Percentiles rank a stretch among this genome's conserved stretches.
These are phyloP conservation scores for Macrophomina pseudophaseolina DNA, from an alignment of 2,329 filamentous ascomycete species.

Conservation along the genomic window DNA sequence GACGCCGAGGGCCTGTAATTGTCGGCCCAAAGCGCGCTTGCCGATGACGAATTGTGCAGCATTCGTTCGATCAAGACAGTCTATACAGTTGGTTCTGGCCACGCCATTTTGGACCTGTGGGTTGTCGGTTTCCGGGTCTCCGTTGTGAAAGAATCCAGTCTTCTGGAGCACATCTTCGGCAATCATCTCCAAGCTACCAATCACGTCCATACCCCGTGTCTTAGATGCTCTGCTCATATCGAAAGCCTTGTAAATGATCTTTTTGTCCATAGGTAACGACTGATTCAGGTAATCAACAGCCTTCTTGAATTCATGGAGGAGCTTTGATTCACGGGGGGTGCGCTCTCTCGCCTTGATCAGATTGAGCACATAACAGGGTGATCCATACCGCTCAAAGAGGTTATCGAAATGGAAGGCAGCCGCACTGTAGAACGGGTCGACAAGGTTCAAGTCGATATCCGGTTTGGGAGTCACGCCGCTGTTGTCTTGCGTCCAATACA, in stretches of 20 bases:
- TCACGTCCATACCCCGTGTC: constrained; percentile 88
- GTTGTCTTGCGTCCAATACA: constrained; percentile 97
- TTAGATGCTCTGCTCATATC: constrained; percentile 98
- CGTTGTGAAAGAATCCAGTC: constrained; percentile 96
- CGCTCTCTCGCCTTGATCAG: constrained; percentile 85
- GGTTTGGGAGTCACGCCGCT: constrained; percentile 95
- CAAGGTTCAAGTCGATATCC: constrained; percentile 91
- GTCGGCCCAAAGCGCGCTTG: constrained; percentile 88
- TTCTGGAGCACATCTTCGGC: constrained; percentile 83
- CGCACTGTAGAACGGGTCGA: constrained; percentile 93
- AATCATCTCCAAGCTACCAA: constrained; percentile 86
- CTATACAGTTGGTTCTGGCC: constrained; percentile 95
- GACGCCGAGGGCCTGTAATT: constrained; percentile 89
- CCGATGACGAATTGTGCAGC: constrained; percentile 98
- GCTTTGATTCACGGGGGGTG: constrained; percentile 87
- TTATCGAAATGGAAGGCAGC: constrained; percentile 95
- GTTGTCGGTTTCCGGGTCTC: constrained; percentile 69
- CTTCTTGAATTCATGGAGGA: constrained; percentile 84
- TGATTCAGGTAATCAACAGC: constrained; percentile 94
- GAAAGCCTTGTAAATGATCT: constrained; percentile 93
- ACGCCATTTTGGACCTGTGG: constrained; percentile 86
- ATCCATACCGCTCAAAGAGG: constrained; percentile 89
- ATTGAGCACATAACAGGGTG: constrained; percentile 89
- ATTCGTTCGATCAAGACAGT: constrained; percentile 95
- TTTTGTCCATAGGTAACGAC: constrained; percentile 80